phyloP scores from a whole-genome alignment of 768 basidiomycete species.

The Naganishia kalamii region DNA sequence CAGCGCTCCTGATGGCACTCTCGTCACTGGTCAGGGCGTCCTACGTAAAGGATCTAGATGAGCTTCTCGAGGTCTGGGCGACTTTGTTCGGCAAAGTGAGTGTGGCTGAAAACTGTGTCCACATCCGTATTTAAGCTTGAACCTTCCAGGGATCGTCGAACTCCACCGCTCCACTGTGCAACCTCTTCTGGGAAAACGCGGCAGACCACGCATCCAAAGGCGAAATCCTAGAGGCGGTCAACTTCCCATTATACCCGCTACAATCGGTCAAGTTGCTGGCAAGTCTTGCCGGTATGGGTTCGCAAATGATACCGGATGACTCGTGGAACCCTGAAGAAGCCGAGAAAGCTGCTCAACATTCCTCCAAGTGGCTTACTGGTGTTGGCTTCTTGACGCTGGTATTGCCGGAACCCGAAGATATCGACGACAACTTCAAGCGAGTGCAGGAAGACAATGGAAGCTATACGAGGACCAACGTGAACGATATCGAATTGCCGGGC shows the following conservation, averaged over 20 bases:
- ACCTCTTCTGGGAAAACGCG: conserved; percentile 18
- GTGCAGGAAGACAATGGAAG: conserved; percentile 10
- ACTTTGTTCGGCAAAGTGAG: conserved; percentile 4
- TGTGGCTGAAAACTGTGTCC: not conserved
- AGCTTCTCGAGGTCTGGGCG: conserved; percentile 1
- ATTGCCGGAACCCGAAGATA: not conserved
- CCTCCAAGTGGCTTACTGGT: not conserved
- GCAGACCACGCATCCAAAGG: conserved; percentile 3
- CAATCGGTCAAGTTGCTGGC: conserved; percentile 6
- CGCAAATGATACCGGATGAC: conserved; percentile 2
- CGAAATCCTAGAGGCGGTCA: conserved; percentile 15
- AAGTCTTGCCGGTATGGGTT: conserved; percentile 5
- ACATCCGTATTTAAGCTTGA: not conserved
- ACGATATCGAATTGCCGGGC: conserved; percentile 13
- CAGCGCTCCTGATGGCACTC: conserved; percentile 4
- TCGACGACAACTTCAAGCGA: conserved; percentile 9
- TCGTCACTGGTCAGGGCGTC: not conserved
- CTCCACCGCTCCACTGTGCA: conserved; percentile 11
- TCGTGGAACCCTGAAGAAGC: conserved; percentile 8
- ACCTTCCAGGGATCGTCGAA: not conserved
- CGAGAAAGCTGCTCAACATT: conserved; percentile 1
- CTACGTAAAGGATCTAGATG: conserved; percentile 8
- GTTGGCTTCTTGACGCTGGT: conserved; percentile 1
- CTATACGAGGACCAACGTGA: not conserved
- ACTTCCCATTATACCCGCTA: conserved; percentile 4